phyloP scores from a whole-genome alignment of 2,329 filamentous ascomycete genomes.

The Monilinia polystroma region DNA sequence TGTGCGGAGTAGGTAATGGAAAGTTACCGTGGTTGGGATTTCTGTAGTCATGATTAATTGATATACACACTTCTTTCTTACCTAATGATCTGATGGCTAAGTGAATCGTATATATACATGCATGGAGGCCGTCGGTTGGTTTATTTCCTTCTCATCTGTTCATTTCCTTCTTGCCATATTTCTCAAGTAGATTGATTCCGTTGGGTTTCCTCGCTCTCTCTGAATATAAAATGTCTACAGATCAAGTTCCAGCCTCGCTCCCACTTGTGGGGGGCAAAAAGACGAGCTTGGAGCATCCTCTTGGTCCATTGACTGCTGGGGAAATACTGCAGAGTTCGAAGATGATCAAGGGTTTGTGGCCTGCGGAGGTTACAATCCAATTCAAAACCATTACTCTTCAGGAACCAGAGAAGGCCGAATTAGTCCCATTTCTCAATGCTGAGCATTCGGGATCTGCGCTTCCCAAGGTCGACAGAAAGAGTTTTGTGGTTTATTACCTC shows the following conservation, averaged over 20 bases:
- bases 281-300: slow-evolving; percentile 48
- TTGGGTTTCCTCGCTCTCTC: not conserved
- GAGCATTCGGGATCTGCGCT: slow-evolving; percentile 46
- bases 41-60: slow-evolving; percentile 1
- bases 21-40: not conserved
- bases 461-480: slow-evolving; percentile 49
- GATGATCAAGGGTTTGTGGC: slow-evolving; percentile 55
- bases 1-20: not conserved
- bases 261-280: slow-evolving; percentile 34
- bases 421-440: slow-evolving; percentile 51
- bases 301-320: slow-evolving; percentile 56
- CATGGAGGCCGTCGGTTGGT: not conserved
- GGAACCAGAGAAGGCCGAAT: slow-evolving; percentile 55
- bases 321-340: slow-evolving; percentile 55
- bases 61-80: not conserved
- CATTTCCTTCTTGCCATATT: not conserved
- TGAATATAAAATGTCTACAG: slow-evolving; percentile 13
- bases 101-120: slow-evolving; percentile 1
- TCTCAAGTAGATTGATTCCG: not conserved
- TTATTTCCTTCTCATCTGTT: not conserved
- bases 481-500: slow-evolving; percentile 59
- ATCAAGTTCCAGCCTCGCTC: slow-evolving; percentile 33
- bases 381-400: slow-evolving; percentile 64
- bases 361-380: slow-evolving; percentile 53
- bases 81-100: not conserved